Conservation (phyloP, 495 filamentous ascomycete species). For the Trichoderma asperelloides region DNA sequence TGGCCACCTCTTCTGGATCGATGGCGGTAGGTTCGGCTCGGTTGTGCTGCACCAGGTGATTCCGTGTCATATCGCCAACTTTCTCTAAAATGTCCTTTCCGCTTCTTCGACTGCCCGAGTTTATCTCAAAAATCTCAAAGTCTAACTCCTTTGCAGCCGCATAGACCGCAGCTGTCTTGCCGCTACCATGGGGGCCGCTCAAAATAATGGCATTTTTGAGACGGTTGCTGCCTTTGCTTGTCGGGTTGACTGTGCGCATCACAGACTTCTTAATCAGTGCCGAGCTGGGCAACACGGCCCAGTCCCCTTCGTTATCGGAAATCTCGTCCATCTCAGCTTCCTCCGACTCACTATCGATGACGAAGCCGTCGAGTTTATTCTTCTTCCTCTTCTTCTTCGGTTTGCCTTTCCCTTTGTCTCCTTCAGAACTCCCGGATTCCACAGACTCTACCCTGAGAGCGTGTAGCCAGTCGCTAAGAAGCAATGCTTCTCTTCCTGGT, state of each 20-base stretch:
- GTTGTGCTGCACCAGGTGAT: slow-evolving; percentile 65
- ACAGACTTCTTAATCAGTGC: slow-evolving; percentile 47
- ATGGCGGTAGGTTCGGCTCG: slow-evolving; percentile 19
- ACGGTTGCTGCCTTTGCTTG: slow-evolving; percentile 34
- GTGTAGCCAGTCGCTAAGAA: slow-evolving; percentile 80
- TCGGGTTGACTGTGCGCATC: slow-evolving; percentile 47
- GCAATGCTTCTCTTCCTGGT: slow-evolving; percentile 54
- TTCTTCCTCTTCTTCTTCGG: slow-evolving; percentile 60
- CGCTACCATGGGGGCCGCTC: slow-evolving; percentile 83
- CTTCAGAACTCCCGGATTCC: slow-evolving; percentile 50
- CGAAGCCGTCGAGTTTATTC: slow-evolving; percentile 72
- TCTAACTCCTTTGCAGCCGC: slow-evolving; percentile 93
- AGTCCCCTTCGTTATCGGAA: slow-evolving; percentile 54
- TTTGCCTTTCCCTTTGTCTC: slow-evolving; percentile 32
- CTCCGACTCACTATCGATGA: slow-evolving; percentile 80
- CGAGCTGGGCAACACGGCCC: slow-evolving; percentile 31
- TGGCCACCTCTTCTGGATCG: slow-evolving; percentile 33
- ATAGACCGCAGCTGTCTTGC: slow-evolving; percentile 88
- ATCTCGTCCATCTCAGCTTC: slow-evolving; percentile 64
- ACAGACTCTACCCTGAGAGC: slow-evolving; percentile 65
- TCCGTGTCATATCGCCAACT: slow-evolving; percentile 92
- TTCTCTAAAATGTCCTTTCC: slow-evolving; percentile 86
- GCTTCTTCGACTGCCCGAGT: slow-evolving; percentile 68
- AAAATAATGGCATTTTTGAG: slow-evolving; percentile 62
- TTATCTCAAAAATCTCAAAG: slow-evolving; percentile 94